Percentiles rank a stretch among this genome's conserved stretches.
These are phyloP conservation scores for Vaccinium myrtillus DNA, from an alignment of 148 eudicot species.

Conservation along the genomic window DNA sequence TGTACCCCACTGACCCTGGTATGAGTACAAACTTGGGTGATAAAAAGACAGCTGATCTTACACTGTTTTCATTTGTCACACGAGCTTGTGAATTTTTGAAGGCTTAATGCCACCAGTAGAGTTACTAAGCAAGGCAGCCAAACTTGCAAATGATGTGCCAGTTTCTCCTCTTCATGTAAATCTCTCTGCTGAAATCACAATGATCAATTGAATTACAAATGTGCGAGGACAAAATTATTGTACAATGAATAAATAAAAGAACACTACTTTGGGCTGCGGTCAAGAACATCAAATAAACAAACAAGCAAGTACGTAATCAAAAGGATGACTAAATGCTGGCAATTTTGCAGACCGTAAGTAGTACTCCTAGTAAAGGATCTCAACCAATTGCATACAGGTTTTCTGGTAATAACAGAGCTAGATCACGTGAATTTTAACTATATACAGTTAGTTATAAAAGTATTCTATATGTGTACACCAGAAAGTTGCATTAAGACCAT, in stretches of 20 bases:
- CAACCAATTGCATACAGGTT: background rate
- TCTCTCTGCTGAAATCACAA: background rate
- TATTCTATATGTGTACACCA: no score
- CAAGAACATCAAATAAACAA: background rate
- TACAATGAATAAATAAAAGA: background rate
- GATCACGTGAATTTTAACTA: background rate
- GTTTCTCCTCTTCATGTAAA: slow-evolving; percentile 14
- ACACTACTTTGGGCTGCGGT: background rate
- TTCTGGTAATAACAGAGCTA: background rate
- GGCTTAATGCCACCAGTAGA: slow-evolving; percentile 25
- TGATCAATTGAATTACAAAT: background rate
- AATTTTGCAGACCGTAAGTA: background rate
- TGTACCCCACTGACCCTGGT: slow-evolving; percentile 71
- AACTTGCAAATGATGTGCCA: slow-evolving; percentile 25
- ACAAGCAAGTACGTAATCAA: background rate
- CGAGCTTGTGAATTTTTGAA: slow-evolving; percentile 30
- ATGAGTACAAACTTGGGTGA: slow-evolving; percentile 62
- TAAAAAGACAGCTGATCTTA: slow-evolving; percentile 46
- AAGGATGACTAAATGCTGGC: background rate
- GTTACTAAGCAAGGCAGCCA: slow-evolving; percentile 27
- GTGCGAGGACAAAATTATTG: background rate
- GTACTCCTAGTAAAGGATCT: background rate
- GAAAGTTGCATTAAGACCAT: no score
- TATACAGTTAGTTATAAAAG: no score
- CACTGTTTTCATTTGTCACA: slow-evolving; percentile 20